Conservation (phyloP, 306 rosid species). For the Quercus bicolor region DNA sequence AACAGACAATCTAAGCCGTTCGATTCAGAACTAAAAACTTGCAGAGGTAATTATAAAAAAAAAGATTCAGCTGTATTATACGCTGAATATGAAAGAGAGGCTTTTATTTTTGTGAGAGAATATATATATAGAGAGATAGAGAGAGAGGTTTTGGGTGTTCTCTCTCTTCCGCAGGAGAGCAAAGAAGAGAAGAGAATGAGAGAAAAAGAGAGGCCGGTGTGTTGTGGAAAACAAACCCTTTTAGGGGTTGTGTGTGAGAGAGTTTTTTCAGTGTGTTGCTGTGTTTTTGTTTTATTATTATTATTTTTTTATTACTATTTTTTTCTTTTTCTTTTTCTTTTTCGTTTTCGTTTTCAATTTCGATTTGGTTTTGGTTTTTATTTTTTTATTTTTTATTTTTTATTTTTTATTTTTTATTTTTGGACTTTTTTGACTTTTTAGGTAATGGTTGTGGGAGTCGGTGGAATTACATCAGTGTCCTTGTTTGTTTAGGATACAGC, state of each 20-base stretch:
- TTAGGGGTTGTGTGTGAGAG: neutral
- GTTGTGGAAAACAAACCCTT: slow-evolving; percentile 49
- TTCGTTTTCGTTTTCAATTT: neutral
- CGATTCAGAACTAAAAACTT: neutral
- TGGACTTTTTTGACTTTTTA: neutral
- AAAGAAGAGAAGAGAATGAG: slow-evolving; percentile 44
- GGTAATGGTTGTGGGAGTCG: neutral
- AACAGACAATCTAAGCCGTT: slow-evolving; percentile 32
- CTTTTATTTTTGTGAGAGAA: neutral
- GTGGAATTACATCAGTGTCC: slow-evolving; percentile 10
- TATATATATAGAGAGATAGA: neutral
- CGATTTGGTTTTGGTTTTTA: neutral
- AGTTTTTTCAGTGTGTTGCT: too few species aligned
- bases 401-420: neutral
- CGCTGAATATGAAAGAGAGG: slow-evolving; percentile 34
- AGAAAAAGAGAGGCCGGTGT: slow-evolving; percentile 28
- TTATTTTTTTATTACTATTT: neutral
- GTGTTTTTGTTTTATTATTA: too few species aligned
- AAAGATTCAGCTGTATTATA: slow-evolving; percentile 46
- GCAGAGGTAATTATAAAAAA: neutral
- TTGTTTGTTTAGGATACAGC: neutral
- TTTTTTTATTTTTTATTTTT: neutral
- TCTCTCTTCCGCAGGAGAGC: slow-evolving; percentile 65
- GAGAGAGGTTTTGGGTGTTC: slow-evolving; percentile 36
- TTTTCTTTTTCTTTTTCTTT: too few species aligned